Conservation (phyloP, 2,329 filamentous ascomycete species). For the Xylaria sp. region DNA sequence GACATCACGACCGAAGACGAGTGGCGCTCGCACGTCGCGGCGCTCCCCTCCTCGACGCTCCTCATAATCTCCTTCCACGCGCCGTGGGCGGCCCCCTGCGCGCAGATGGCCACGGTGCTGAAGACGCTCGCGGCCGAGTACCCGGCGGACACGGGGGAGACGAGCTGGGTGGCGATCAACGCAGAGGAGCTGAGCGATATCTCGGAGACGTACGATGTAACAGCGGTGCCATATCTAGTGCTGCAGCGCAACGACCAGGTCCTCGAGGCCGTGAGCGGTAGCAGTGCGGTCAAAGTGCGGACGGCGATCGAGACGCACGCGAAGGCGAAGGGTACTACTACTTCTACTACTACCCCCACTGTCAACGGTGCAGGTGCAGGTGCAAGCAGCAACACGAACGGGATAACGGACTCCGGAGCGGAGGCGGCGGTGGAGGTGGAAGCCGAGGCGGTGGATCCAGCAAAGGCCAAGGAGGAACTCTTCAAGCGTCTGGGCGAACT, state of each 20-base stretch:
- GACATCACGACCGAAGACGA: slow-evolving; percentile 79
- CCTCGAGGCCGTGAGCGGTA: slow-evolving; percentile 88
- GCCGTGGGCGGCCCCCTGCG: slow-evolving; percentile 95
- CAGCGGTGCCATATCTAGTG: slow-evolving; percentile 91
- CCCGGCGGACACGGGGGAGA: slow-evolving; percentile 71
- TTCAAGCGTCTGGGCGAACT: slow-evolving; percentile 83
- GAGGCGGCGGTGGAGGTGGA: slow-evolving; percentile 44
- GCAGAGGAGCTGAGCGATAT: slow-evolving; percentile 94
- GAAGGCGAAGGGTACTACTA: too few species aligned
- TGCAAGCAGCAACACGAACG: slow-evolving; percentile 53
- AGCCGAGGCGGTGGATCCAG: slow-evolving; percentile 58
- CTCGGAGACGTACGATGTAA: slow-evolving; percentile 92
- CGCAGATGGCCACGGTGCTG: slow-evolving; percentile 91
- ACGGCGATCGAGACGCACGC: slow-evolving; percentile 87
- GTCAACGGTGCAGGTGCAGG: too few species aligned
- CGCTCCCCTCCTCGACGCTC: slow-evolving; percentile 75
- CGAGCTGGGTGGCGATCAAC: slow-evolving; percentile 90
- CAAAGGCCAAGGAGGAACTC: slow-evolving; percentile 82
- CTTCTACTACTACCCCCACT: too few species aligned
- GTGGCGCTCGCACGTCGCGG: slow-evolving; percentile 76
- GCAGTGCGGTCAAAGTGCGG: slow-evolving; percentile 86
- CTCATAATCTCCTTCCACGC: slow-evolving; percentile 94
- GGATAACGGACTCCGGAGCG: slow-evolving; percentile 8
- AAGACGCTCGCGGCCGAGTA: slow-evolving; percentile 88
- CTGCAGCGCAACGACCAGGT: slow-evolving; percentile 80